Conservation (phyloP, 805 yeast genomes). For the Lachancea sp. region DNA sequence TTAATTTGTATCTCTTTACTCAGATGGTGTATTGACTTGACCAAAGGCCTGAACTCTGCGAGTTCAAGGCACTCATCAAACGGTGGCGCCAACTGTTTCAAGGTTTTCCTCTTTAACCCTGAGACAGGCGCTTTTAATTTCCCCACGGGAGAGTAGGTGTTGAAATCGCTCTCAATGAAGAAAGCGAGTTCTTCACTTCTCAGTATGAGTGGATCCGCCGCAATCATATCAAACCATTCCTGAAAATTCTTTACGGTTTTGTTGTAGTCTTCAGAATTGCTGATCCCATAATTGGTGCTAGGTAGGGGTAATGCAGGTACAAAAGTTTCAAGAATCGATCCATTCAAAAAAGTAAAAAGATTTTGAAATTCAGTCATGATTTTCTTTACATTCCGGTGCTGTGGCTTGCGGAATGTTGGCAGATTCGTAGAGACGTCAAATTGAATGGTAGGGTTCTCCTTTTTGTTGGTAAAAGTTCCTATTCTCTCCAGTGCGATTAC, state of each 20-base stretch:
- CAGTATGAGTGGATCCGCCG: conserved; percentile 68
- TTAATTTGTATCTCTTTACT: conserved; percentile 47
- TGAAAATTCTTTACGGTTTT: conserved; percentile 59
- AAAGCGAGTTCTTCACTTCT: conserved; percentile 83
- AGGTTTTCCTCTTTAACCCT: conserved; percentile 80
- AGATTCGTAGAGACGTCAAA: conserved; percentile 65
- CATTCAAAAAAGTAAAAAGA: conserved; percentile 69
- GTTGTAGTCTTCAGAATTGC: conserved; percentile 70
- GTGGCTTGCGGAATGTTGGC: conserved; percentile 66
- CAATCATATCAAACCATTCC: conserved; percentile 76
- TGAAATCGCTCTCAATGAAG: conserved; percentile 74
- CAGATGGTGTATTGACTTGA: conserved; percentile 63
- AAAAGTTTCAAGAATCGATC: conserved; percentile 84
- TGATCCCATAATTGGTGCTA: conserved; percentile 71
- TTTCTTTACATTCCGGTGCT: conserved; percentile 69
- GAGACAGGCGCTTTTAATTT: conserved; percentile 64
- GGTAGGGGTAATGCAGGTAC: conserved; percentile 83
- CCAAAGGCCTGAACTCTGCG: conserved; percentile 79
- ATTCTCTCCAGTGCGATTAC: conserved; percentile 67
- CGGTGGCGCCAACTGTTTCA: conserved; percentile 89
- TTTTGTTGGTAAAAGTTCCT: conserved; percentile 45
- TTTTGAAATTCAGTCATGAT: conserved; percentile 71
- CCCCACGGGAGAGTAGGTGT: conserved; percentile 43
- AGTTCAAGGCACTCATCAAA: conserved; percentile 78
- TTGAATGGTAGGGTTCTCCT: conserved; percentile 72